These are phyloP conservation scores for Quercus gilva DNA, from an alignment of 306 rosid species.

Conservation along the genomic window DNA sequence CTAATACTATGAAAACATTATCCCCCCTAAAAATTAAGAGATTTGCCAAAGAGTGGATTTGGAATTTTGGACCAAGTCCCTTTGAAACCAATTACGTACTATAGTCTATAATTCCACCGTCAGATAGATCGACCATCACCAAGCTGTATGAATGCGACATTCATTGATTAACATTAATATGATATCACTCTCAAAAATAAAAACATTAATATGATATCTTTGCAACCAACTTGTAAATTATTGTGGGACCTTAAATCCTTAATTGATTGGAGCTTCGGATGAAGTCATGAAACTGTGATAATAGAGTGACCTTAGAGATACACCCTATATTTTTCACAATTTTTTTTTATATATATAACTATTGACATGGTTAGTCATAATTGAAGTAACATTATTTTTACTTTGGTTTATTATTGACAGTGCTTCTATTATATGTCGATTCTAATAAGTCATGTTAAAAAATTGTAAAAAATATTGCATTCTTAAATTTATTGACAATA, in stretches of 20 bases:
- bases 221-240: constrained; percentile 29
- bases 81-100: constrained; percentile 1
- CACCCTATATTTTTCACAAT: too few species aligned
- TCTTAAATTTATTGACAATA: rapidly evolving
- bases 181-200: too few species aligned
- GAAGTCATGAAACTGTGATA: constrained; percentile 7
- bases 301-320: too few species aligned
- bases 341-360: too few species aligned
- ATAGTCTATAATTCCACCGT: constrained; percentile 4
- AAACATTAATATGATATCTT: constrained; percentile 36
- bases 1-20: too few species aligned
- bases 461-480: too few species aligned
- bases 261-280: constrained; percentile 20
- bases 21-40: background rate
- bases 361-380: too few species aligned
- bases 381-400: too few species aligned
- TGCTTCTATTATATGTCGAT: rapidly evolving
- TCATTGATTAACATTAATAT: constrained; percentile 36
- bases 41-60: background rate
- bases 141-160: constrained; percentile 44
- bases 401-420: rapidly evolving
- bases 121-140: constrained; percentile 33
- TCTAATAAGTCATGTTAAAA: rapidly evolving
- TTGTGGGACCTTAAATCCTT: constrained; percentile 32
- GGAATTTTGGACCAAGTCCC: too few species aligned